These are phyloP conservation scores for Omphalotus guepiniiformis DNA, from an alignment of 768 basidiomycete species.

Conservation along the genomic window DNA sequence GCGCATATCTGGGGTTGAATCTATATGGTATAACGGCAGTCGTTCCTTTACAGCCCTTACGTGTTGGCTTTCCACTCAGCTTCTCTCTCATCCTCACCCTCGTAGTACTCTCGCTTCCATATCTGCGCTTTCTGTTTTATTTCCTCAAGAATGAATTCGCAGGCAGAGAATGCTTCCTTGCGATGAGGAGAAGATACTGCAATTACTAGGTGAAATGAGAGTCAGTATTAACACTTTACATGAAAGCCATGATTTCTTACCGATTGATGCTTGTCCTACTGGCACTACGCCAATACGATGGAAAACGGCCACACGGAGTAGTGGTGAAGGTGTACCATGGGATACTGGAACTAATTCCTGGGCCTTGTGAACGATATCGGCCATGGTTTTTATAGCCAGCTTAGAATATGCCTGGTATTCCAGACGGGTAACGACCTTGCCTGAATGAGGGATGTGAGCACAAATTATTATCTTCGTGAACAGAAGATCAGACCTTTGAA, in stretches of 20 bases:
- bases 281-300: constrained; percentile 78
- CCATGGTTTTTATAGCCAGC: constrained; percentile 75
- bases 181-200: constrained; percentile 83
- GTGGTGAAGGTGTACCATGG: constrained; percentile 27
- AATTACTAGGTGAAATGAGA: constrained; percentile 49
- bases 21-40: not conserved
- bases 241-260: constrained; percentile 19
- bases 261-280: constrained; percentile 75
- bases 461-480: not conserved
- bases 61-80: constrained; percentile 71
- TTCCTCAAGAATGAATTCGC: constrained; percentile 81
- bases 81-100: constrained; percentile 54
- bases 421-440: constrained; percentile 63
- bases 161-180: constrained; percentile 73
- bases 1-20: too few species aligned
- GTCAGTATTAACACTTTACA: not conserved
- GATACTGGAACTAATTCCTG: constrained; percentile 39
- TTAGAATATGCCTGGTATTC: constrained; percentile 85
- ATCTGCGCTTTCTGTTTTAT: constrained; percentile 82
- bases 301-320: constrained; percentile 59
- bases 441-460: constrained; percentile 28
- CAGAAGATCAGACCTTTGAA: constrained; percentile 58
- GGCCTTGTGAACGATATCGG: constrained; percentile 48
- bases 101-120: constrained; percentile 91
- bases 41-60: constrained; percentile 12